A percentile compares a stretch with the other conserved stretches of the same genome.
phyloP scores from a whole-genome alignment of 345 rosid species.

The Melaleuca alternifolia region DNA sequence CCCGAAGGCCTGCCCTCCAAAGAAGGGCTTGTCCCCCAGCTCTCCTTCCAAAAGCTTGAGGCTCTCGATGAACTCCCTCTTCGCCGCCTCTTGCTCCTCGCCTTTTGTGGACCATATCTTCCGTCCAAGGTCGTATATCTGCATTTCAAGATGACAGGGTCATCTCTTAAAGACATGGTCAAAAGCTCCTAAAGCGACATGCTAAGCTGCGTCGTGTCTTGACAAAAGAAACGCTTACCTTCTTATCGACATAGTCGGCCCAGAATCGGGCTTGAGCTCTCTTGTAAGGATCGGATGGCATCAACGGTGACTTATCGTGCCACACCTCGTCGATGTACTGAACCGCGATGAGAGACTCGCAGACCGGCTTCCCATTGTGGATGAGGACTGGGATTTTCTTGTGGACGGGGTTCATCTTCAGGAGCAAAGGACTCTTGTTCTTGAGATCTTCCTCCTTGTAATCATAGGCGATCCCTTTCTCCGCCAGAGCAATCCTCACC shows the following conservation, averaged over 20 bases:
- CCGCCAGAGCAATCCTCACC: conserved; percentile 14
- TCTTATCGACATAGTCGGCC: conserved; percentile 13
- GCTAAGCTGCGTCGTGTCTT: background rate
- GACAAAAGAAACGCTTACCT: background rate
- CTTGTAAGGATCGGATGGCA: conserved; percentile 13
- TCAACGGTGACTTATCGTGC: background rate
- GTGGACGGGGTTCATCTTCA: conserved; percentile 14
- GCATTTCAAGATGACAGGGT: background rate
- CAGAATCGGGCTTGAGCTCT: conserved; percentile 18
- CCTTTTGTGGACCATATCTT: conserved; percentile 3
- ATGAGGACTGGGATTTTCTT: conserved; percentile 20
- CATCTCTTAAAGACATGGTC: background rate
- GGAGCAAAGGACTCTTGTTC: conserved; percentile 12
- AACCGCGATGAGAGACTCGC: conserved; percentile 8
- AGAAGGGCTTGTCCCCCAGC: conserved; percentile 15
- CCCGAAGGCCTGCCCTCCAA: conserved; percentile 10
- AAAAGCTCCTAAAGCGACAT: background rate
- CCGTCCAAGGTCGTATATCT: background rate
- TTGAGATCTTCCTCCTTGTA: conserved; percentile 6
- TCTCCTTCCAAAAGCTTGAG: conserved; percentile 10
- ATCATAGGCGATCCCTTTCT: conserved; percentile 13
- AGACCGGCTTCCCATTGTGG: conserved; percentile 9
- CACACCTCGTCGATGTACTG: conserved; percentile 14
- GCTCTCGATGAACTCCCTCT: conserved; percentile 8
- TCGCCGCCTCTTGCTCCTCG: conserved; percentile 10